A percentile compares a stretch with the other conserved stretches of the same genome.
These are phyloP conservation scores for Kandelia obovata DNA, from an alignment of 345 rosid genomes.

Conservation along the genomic window DNA sequence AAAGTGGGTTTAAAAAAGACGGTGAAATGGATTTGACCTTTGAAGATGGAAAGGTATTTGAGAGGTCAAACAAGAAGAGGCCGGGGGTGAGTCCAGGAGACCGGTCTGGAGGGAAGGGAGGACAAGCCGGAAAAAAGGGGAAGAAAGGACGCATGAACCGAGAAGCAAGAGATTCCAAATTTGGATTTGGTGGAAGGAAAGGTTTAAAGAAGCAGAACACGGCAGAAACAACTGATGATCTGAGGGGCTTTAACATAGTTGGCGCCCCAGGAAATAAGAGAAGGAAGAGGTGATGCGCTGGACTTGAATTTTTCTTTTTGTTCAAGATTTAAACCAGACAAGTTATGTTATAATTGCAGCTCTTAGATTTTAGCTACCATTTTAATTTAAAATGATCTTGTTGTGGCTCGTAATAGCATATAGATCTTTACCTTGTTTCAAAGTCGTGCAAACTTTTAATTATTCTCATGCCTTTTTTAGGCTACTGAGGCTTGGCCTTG, in stretches of 20 bases:
- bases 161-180: slow-evolving; percentile 46
- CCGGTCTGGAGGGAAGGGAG: slow-evolving; percentile 55
- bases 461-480: no score
- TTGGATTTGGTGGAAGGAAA: slow-evolving; percentile 62
- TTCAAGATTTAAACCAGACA: background rate
- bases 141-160: slow-evolving; percentile 23
- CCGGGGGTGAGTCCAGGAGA: slow-evolving; percentile 63
- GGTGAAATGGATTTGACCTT: slow-evolving; percentile 44
- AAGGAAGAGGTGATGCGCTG: slow-evolving; percentile 41
- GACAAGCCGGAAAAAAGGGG: slow-evolving; percentile 20
- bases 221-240: slow-evolving; percentile 37
- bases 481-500: no score
- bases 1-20: slow-evolving; percentile 61
- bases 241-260: slow-evolving; percentile 33
- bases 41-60: slow-evolving; percentile 39
- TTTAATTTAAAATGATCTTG: no score
- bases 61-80: slow-evolving; percentile 60
- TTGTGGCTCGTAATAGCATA: no score
- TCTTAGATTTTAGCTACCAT: no score
- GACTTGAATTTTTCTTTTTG: background rate
- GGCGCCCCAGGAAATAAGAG: slow-evolving; percentile 45
- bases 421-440: no score
- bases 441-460: no score
- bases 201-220: slow-evolving; percentile 65
- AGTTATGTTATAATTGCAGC: background rate